Evolutionary conservation across 345 rosid species (phyloP), one percentile per base, ranked within the genome.

Genomic region (Viola odorata): DNA sequence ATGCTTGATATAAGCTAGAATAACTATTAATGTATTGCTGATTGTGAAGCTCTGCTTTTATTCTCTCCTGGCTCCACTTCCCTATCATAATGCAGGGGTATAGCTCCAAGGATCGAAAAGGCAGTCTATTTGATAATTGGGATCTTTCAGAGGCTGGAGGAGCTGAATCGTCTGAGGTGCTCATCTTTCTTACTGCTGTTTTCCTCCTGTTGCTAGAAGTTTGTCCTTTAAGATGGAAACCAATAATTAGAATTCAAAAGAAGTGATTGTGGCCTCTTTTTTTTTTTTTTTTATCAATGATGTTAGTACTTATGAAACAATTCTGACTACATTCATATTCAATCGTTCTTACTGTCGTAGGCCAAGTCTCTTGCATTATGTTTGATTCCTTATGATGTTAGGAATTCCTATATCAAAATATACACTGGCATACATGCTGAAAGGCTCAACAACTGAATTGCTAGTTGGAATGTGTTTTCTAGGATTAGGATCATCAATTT

Each of bases 61-160:
- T 23, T 23, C 37, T 50, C 16, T 37, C 12, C 45, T 6, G 11
- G 9, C 15, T 48, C 3, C 42, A 36, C 40, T 32, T n/a, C 36
- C 48, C 16, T 50, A 37, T 17, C 32, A 23, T 50, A 41, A 52
- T 69, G 69, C 78, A 90, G 99, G 99, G 97, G 57, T 94, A 84
- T 78, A 73, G 88, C 72, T 88, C 97, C 63, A 90, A 76, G 77
- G 97, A 90, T 68, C 82, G 75, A 60, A 90, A 81, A 77, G 79
- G 84, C 62, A 76, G 82, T 69, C 71, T 84, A 12, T 86, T 88
- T 68, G 84, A 94, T 62, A 92, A 85, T 41, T 94, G 97, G 99
- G 97, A 94, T 72, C 85, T 86, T 78, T 84, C 91, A 42, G 99
- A 88, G 72, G 64, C 85, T 58, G 82, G 92, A n/a, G 82, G 71